A percentile compares a stretch with the other conserved stretches of the same genome.
phyloP scores from a whole-genome alignment of 169 alveolate genomes.

The Eimeria falciformis region DNA sequence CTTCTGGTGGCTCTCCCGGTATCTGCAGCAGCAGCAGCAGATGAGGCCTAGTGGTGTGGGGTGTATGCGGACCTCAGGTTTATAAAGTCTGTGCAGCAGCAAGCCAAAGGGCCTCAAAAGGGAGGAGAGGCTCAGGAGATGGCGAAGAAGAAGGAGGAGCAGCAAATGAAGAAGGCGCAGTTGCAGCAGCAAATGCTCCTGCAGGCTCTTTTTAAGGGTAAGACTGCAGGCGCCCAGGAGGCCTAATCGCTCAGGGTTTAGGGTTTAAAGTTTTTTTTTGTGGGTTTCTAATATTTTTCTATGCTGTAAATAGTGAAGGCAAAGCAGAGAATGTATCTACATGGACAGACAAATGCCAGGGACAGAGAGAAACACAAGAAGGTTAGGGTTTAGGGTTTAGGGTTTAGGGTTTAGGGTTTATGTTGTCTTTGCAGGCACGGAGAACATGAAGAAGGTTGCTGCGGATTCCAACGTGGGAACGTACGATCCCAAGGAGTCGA shows the following conservation, averaged over 20 bases:
- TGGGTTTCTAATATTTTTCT: no score
- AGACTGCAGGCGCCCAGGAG: neutral
- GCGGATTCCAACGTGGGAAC: conserved; percentile 78
- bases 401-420: conserved; percentile 1
- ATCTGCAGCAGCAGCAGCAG: neutral
- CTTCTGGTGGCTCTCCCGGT: neutral
- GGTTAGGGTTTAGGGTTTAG: no score
- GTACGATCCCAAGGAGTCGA: conserved; percentile 69
- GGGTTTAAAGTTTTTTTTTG: neutral
- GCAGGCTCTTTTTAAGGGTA: conserved; percentile 90
- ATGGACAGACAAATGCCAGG: no score
- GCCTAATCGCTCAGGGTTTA: neutral
- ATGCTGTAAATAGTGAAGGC: no score
- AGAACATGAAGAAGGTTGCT: conserved; percentile 83
- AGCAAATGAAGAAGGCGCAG: conserved; percentile 95
- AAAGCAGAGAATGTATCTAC: no score
- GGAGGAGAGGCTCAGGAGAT: conserved; percentile 32
- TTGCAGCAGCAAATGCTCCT: conserved; percentile 95
- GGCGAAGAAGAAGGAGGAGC: conserved; percentile 85
- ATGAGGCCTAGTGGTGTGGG: neutral
- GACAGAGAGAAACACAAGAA: no score
- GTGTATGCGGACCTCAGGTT: conserved; percentile 64
- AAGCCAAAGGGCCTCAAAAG: conserved; percentile 60
- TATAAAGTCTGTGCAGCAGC: conserved; percentile 81
- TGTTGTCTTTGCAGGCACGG: conserved; percentile 74